Base-by-base conservation (phyloP, 2,329 filamentous ascomycete species). In the Aspergillus tamarii region DNA sequence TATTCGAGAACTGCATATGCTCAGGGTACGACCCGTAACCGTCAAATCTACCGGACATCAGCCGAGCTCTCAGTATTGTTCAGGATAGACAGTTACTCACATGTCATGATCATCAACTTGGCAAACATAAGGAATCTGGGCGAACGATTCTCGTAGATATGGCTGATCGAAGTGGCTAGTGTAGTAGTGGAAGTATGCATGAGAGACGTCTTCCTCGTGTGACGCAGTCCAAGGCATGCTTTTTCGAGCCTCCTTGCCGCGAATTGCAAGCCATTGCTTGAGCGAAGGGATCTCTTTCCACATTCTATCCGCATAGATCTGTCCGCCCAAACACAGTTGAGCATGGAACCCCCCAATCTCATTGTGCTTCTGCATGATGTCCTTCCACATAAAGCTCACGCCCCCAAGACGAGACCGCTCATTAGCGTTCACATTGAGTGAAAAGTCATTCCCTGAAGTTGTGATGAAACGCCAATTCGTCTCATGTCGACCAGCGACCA, bases 141-240 rank as follows among this genome's bases (percentile, higher is more conserved):
- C 95, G 82, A 97, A 99, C 0, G 94, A 94, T 78, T 99, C 95
- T 64, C 95, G 85, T 69, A 99, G 79, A 77, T 96, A 94, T 8
- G 94, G 94, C 78, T 99, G 95, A 75, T 99, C 95, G 76, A 99
- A 98, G 77, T 98, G 94, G 70, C 93, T 97, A 1, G 94, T 97
- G 76, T 99, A 99, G 78, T 97, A 99, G 78, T 99, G 95, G 79
- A 99, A 99, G 81, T 97, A 99, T 9, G 95, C 94, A 78, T 98
- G 94, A 2, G 91, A 89, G 21, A 97, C 93, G 74, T 99, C 95
- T 74, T 99, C 94, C 74, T 99, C 93, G 72, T 98, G 92, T 57
- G 93, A 90, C 4, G 94, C 93, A 9, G 94, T 97, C 95, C 95
- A 99, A 50, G 89, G 86, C 0, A 93, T 90, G 70, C 89, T 96